Evolutionary conservation across 768 basidiomycete species (phyloP).

Genomic region (Lanmaoa rubissima): DNA sequence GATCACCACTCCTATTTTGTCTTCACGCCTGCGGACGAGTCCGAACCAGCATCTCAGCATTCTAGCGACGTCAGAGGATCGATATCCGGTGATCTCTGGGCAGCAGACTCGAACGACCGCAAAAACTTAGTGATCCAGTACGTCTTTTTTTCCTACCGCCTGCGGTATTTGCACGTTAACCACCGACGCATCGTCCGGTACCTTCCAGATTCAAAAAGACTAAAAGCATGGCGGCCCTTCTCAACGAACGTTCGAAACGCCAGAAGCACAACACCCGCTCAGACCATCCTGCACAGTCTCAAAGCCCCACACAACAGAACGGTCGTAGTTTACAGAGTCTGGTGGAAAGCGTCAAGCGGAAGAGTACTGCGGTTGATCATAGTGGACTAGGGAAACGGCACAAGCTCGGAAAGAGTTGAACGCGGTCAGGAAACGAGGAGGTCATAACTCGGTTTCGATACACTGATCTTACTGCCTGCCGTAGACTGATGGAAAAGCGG

Average conservation of each 20-base stretch:
- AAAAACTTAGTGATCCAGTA: constrained; percentile 65
- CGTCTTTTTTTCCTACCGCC: constrained; percentile 31
- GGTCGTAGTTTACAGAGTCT: constrained; percentile 55
- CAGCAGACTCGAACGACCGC: constrained; percentile 32
- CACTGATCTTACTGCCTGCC: neutral
- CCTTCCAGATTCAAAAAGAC: constrained; percentile 83
- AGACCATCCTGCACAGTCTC: neutral
- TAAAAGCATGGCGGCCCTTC: constrained; percentile 80
- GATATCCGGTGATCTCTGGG: constrained; percentile 7
- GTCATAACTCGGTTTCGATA: neutral
- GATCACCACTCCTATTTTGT: constrained; percentile 78
- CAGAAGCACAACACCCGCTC: constrained; percentile 38
- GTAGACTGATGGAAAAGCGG: neutral
- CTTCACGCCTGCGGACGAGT: constrained; percentile 53
- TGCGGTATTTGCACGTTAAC: neutral
- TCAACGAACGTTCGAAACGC: constrained; percentile 78
- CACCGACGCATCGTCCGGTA: neutral
- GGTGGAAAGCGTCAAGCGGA: constrained; percentile 87
- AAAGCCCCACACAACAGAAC: neutral
- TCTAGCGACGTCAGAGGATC: constrained; percentile 35
- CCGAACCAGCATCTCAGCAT: constrained; percentile 44
- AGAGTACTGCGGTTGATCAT: constrained; percentile 42
- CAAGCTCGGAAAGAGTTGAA: constrained; percentile 27
- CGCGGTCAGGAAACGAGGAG: neutral
- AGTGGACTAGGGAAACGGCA: constrained; percentile 39